These are phyloP conservation scores for Nepenthes gracilis DNA, from an alignment of 148 eudicot species.

Conservation along the genomic window DNA sequence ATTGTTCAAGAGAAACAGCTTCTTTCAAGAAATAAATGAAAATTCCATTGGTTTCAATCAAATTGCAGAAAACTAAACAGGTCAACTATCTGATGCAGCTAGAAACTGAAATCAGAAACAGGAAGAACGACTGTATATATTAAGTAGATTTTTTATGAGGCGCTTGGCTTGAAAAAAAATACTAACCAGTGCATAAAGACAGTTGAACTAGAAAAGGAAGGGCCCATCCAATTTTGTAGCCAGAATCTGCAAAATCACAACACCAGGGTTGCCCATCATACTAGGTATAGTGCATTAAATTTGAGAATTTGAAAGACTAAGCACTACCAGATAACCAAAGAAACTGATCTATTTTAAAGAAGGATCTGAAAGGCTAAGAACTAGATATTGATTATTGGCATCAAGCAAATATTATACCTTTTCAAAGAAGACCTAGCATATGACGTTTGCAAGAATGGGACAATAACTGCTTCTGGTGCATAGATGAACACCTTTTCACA, in stretches of 20 bases:
- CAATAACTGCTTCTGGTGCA: slow-evolving; percentile 82
- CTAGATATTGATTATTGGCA: not conserved
- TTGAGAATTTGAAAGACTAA: too few species aligned
- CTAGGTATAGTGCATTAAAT: not conserved
- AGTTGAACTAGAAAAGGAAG: slow-evolving; percentile 53
- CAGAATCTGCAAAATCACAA: slow-evolving; percentile 58
- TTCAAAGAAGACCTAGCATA: slow-evolving; percentile 72
- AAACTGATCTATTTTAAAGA: too few species aligned
- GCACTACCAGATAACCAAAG: too few species aligned
- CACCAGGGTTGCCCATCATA: not conserved
- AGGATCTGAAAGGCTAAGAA: too few species aligned
- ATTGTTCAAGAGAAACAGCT: too few species aligned
- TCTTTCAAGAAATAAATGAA: not conserved
- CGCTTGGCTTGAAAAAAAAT: not conserved
- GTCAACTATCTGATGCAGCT: not conserved
- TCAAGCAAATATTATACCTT: slow-evolving; percentile 30
- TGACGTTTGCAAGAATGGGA: slow-evolving; percentile 79
- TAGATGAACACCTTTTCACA: slow-evolving; percentile 72
- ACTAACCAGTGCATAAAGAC: slow-evolving; percentile 72
- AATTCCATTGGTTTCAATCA: not conserved
- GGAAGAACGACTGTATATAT: not conserved
- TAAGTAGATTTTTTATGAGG: too few species aligned
- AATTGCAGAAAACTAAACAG: slow-evolving; percentile 1
- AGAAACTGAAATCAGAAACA: slow-evolving; percentile 1
- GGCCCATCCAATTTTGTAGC: slow-evolving; percentile 91